Evolutionary conservation across 2,329 filamentous ascomycete genomes (phyloP).

Genomic region (Parascedosporium putredinis): DNA sequence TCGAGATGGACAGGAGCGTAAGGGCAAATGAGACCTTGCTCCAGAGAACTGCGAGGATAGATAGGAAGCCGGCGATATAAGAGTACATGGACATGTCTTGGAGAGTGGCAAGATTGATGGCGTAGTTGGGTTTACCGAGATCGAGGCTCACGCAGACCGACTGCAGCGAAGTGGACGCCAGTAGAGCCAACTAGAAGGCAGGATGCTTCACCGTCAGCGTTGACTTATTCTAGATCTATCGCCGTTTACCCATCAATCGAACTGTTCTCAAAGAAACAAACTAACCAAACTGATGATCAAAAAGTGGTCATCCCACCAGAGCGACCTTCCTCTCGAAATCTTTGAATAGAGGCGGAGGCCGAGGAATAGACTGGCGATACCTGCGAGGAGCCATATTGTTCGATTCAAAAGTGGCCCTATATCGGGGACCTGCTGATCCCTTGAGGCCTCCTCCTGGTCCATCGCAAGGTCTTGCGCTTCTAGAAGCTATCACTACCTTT

Average conservation of each 20-base stretch:
- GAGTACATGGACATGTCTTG: conserved; percentile 1
- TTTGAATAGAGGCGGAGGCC: conserved; percentile 15
- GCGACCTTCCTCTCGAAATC: conserved; percentile 9
- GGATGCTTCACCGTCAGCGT: background rate
- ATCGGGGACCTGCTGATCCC: background rate
- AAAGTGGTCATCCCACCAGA: conserved; percentile 15
- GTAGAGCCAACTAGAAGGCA: conserved; percentile 12
- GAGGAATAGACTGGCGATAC: conserved; percentile 11
- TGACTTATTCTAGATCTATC: too few species aligned
- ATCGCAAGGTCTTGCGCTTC: background rate
- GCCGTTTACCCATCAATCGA: too few species aligned
- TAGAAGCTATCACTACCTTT: background rate
- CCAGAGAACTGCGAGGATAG: conserved; percentile 11
- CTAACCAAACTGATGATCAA: conserved; percentile 14
- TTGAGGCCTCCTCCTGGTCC: background rate
- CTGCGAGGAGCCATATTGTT: background rate
- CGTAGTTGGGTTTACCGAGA: background rate
- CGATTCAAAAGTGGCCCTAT: background rate
- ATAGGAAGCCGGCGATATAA: conserved; percentile 8
- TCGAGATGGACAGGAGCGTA: conserved; percentile 15
- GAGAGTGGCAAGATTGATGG: conserved; percentile 2
- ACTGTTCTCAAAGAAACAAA: background rate
- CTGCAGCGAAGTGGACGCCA: background rate
- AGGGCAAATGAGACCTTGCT: conserved; percentile 20
- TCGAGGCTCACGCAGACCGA: conserved; percentile 1